Evolutionary conservation across 345 rosid species (phyloP).

Genomic region (Gossypium herbaceum): DNA sequence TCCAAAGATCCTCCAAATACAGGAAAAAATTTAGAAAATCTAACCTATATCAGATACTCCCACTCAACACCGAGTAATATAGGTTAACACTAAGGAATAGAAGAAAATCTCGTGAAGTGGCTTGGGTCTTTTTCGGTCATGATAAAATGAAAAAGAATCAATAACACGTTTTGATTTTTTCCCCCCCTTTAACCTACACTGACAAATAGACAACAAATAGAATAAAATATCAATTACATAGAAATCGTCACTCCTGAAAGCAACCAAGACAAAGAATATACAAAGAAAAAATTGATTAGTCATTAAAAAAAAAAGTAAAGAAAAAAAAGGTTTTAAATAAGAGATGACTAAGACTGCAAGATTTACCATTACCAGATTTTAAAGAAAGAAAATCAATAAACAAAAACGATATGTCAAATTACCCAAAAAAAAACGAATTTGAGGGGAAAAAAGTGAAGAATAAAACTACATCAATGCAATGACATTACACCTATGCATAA

Average conservation of each 20-base stretch:
- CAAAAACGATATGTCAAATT: not conserved
- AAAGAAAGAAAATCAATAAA: not conserved
- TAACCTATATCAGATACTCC: too few species aligned
- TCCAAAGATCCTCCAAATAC: too few species aligned
- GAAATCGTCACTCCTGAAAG: not conserved
- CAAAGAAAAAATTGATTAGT: not conserved
- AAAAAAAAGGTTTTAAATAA: not conserved
- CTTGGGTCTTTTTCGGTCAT: not conserved
- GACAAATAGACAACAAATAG: not conserved
- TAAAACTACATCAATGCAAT: not conserved
- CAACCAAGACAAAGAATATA: not conserved
- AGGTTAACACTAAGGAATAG: not conserved
- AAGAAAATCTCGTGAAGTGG: not conserved
- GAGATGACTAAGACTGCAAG: not conserved
- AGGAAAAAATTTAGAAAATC: too few species aligned
- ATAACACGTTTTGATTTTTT: not conserved
- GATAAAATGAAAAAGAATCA: not conserved
- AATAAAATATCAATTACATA: not conserved
- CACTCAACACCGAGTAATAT: too few species aligned
- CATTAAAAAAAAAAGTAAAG: not conserved
- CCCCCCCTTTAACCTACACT: not conserved
- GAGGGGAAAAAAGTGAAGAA: not conserved
- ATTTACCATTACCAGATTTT: not conserved
- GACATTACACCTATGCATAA: not conserved
- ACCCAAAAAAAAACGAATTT: too few species aligned